These are phyloP conservation scores for Trichoderma arundinaceum DNA, from an alignment of 2,329 filamentous ascomycete genomes.

Conservation along the genomic window DNA sequence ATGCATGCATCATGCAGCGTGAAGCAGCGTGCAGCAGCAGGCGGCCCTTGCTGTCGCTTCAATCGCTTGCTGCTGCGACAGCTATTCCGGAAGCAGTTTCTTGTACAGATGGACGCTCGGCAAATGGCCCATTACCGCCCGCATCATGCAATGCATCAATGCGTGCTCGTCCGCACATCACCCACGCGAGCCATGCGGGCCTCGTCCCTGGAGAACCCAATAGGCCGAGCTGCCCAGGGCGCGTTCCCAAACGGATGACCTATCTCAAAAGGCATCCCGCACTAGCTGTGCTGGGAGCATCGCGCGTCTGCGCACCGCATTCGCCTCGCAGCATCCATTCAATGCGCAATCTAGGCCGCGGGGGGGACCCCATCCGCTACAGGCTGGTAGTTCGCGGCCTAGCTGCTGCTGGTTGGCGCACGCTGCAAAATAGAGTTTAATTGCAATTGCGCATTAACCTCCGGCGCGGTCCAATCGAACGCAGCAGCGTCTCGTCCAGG, in stretches of 20 bases:
- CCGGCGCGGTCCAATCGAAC: too few species aligned
- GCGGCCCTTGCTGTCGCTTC: conserved; percentile 7
- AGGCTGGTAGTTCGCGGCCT: too few species aligned
- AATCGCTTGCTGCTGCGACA: conserved; percentile 1
- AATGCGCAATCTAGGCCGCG: too few species aligned
- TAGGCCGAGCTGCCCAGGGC: neutral
- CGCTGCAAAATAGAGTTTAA: conserved; percentile 9
- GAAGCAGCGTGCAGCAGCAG: neutral
- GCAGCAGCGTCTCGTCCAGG: too few species aligned
- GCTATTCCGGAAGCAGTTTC: conserved; percentile 22
- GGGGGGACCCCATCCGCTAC: too few species aligned
- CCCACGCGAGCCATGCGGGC: conserved; percentile 27
- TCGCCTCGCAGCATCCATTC: too few species aligned
- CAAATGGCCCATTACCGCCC: conserved; percentile 15
- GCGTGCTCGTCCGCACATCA: conserved; percentile 15
- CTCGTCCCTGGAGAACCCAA: conserved; percentile 11
- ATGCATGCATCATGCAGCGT: conserved; percentile 8
- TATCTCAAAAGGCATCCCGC: too few species aligned
- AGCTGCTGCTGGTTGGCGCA: too few species aligned
- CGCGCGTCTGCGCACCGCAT: too few species aligned
- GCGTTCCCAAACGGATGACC: too few species aligned
- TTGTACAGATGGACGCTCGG: conserved; percentile 9
- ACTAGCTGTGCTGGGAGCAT: too few species aligned
- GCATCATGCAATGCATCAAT: conserved; percentile 23
- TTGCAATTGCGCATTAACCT: neutral